Evolutionary conservation across 2,329 filamentous ascomycete genomes (phyloP).

Genomic region (Setomelanomma holmii): DNA sequence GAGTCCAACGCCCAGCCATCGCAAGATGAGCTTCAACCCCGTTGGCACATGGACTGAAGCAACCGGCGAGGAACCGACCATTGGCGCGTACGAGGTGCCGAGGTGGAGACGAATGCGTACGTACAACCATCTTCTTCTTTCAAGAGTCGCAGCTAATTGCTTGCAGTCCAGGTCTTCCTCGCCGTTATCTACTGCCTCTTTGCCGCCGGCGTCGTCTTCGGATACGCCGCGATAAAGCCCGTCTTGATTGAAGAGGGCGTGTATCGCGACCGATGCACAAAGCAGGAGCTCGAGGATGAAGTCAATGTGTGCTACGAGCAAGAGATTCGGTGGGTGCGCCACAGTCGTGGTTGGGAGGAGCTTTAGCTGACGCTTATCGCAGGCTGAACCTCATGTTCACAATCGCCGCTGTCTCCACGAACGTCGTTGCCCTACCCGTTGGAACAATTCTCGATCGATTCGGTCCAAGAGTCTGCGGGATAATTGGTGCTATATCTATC

Average conservation of each 20-base stretch:
- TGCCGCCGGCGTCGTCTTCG: slow-evolving; percentile 65
- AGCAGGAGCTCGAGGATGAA: slow-evolving; percentile 43
- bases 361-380: slow-evolving; percentile 46
- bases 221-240: slow-evolving; percentile 52
- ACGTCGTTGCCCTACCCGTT: slow-evolving; percentile 83
- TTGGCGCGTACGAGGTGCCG: slow-evolving; percentile 62
- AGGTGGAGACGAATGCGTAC: slow-evolving; percentile 61
- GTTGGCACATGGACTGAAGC: slow-evolving; percentile 54
- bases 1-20: slow-evolving; percentile 48
- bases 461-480: slow-evolving; percentile 77
- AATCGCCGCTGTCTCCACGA: slow-evolving; percentile 84
- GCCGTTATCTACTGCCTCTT: slow-evolving; percentile 78
- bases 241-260: slow-evolving; percentile 47
- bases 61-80: slow-evolving; percentile 48
- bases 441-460: slow-evolving; percentile 84
- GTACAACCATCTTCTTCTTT: slow-evolving; percentile 20
- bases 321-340: slow-evolving; percentile 41
- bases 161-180: slow-evolving; percentile 70
- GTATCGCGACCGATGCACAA: slow-evolving; percentile 46
- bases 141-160: slow-evolving; percentile 18
- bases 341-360: slow-evolving; percentile 69
- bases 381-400: slow-evolving; percentile 92
- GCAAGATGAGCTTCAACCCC: slow-evolving; percentile 60
- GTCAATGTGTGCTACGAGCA: slow-evolving; percentile 49
- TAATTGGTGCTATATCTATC: slow-evolving; percentile 74